These are phyloP conservation scores for Coriolopsis trogii DNA, from an alignment of 1,284 basidiomycete genomes.

Conservation along the genomic window DNA sequence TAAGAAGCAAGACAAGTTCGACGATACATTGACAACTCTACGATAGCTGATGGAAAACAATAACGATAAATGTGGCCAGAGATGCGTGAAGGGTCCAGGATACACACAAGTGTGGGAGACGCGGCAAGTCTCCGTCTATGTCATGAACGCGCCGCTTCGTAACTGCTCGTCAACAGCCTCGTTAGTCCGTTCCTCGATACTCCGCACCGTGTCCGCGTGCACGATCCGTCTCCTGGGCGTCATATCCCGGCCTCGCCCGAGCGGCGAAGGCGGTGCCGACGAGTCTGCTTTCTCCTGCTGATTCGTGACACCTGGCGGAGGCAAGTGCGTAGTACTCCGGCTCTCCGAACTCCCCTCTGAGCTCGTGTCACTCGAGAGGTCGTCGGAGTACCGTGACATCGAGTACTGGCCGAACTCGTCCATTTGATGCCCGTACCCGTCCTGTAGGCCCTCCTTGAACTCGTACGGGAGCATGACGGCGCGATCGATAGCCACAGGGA, in stretches of 20 bases:
- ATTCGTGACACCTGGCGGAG: background rate
- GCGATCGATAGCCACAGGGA: slow-evolving; percentile 89
- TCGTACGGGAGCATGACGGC: slow-evolving; percentile 78
- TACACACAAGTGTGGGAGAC: too few relatives aligned
- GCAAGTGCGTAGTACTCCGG: background rate
- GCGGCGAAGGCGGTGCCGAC: background rate
- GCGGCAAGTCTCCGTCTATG: slow-evolving; percentile 1
- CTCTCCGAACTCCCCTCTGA: background rate
- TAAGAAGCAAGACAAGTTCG: too few relatives aligned
- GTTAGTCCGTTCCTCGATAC: slow-evolving; percentile 3
- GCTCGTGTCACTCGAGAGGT: background rate
- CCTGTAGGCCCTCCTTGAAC: slow-evolving; percentile 34
- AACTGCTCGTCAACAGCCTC: slow-evolving; percentile 4
- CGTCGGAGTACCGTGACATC: background rate
- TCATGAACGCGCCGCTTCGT: slow-evolving; percentile 1
- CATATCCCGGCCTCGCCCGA: background rate
- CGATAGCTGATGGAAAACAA: too few relatives aligned
- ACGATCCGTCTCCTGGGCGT: background rate
- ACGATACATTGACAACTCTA: too few relatives aligned
- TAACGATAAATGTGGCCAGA: too few relatives aligned
- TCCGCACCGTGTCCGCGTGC: slow-evolving; percentile 1
- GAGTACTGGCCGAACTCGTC: slow-evolving; percentile 29
- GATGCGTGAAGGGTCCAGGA: background rate
- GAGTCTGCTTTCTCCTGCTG: background rate
- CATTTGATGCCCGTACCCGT: slow-evolving; percentile 7